Conservation (phyloP, 1,139 yeast genomes). For the Taphrina populina region DNA sequence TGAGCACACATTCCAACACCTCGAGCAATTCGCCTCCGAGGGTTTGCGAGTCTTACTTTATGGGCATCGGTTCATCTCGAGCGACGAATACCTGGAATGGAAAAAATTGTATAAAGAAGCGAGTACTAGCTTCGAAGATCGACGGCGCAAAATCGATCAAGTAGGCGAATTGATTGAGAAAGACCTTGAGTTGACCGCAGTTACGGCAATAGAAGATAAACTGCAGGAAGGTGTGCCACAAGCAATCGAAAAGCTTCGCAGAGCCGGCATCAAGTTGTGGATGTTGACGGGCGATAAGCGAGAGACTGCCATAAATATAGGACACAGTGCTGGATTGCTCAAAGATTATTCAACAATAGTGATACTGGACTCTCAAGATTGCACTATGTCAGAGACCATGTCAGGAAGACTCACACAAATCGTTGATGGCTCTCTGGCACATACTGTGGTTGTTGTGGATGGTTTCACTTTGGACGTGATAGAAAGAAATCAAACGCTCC, state of each 20-base stretch:
- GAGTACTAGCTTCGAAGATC: slow-evolving; percentile 67
- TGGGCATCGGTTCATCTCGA: slow-evolving; percentile 69
- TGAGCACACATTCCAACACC: slow-evolving; percentile 81
- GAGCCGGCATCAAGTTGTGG: slow-evolving; percentile 95
- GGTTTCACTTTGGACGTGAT: slow-evolving; percentile 76
- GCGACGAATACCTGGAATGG: slow-evolving; percentile 65
- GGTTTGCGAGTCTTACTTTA: slow-evolving; percentile 88
- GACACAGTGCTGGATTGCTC: slow-evolving; percentile 87
- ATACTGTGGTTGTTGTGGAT: slow-evolving; percentile 89
- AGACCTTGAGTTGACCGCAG: slow-evolving; percentile 71
- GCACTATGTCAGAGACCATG: slow-evolving; percentile 52
- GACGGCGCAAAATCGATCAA: slow-evolving; percentile 65
- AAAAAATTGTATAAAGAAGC: slow-evolving; percentile 66
- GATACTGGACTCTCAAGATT: slow-evolving; percentile 60
- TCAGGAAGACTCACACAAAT: slow-evolving; percentile 62
- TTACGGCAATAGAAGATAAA: slow-evolving; percentile 96
- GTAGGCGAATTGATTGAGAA: slow-evolving; percentile 72
- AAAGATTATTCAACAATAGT: slow-evolving; percentile 90
- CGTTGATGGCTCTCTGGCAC: slow-evolving; percentile 74
- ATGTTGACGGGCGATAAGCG: slow-evolving; percentile 97
- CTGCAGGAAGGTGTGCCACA: slow-evolving; percentile 95
- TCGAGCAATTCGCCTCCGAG: slow-evolving; percentile 91
- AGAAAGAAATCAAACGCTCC: slow-evolving; percentile 67
- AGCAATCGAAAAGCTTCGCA: slow-evolving; percentile 81
- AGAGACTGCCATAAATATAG: slow-evolving; percentile 96